Base-by-base conservation (phyloP, 257 asterid genomes). In the Scutellaria barbata region DNA sequence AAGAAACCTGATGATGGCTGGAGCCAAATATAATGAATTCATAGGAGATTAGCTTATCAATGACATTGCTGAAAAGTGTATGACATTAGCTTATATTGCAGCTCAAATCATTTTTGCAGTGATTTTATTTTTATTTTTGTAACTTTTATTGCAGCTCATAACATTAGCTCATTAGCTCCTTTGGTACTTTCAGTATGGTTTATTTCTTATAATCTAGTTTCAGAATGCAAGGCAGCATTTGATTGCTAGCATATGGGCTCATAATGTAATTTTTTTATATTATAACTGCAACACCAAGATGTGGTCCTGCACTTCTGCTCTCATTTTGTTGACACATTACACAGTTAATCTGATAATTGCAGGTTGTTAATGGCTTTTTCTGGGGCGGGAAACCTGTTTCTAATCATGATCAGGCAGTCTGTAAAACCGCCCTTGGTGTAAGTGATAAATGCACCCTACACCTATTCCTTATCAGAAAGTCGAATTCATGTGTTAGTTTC, bases 321-420 rank as follows among this genome's bases (percentile, higher is more conserved):
- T 30, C 35, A 30, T 3, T 30, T 30, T 30, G 35, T 30, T 30
- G 35, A 30, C 35, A 43, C 37, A 51, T 54, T 14, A 10, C 61
- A 69, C 17, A 3, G 59, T 13, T 55, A n/a, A 66, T 52, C 57
- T 78, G 67, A 33, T 39, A 60, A 52, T 62, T 79, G 81, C 85
- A 92, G 98, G 96, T 92, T 67, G 91, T 88, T 37, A 92, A 92
- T 77, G 96, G 96, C 74, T 92, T 92, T 82, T 90, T 92, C 79
- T 86, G 85, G 82, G 88, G 87, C 41, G 96, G 96, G 53, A 84
- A 90, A 77, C 89, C 85, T 72, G 89, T 92, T 66, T 76, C 85
- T 79, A 67, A 66, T 78, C 80, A 80, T 59, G 88, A 86, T 74
- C 75, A 79, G 40, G 76, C 81, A 56, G 82, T 48, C 58, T 83